Percentiles rank a stretch among this genome's conserved stretches.
Conservation (phyloP, 2,329 filamentous ascomycete species). For the Paraconiothyrium brasiliense region DNA sequence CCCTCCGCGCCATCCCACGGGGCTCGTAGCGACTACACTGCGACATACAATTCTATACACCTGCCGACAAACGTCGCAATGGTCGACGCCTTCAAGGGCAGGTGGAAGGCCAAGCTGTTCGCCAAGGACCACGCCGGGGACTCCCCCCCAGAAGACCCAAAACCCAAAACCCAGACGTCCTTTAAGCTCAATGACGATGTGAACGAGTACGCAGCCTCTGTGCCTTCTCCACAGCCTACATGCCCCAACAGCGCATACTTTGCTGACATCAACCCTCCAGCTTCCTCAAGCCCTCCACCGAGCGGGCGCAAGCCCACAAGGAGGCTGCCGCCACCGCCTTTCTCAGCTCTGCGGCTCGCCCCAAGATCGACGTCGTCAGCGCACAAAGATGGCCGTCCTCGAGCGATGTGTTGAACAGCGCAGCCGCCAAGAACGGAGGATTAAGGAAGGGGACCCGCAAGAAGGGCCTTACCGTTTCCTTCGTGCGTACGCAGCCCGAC, state of each 20-base stretch:
- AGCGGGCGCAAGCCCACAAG: conserved; percentile 49
- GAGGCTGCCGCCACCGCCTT: conserved; percentile 41
- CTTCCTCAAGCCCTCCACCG: conserved; percentile 65
- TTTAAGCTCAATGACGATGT: conserved; percentile 58
- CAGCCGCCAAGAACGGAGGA: conserved; percentile 48
- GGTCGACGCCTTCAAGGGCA: conserved; percentile 51
- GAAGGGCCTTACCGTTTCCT: conserved; percentile 78
- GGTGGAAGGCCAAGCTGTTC: conserved; percentile 63
- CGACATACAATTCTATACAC: background rate
- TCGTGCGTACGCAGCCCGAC: conserved; percentile 76
- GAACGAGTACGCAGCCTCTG: conserved; percentile 50
- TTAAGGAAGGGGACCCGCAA: conserved; percentile 55
- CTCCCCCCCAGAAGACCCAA: conserved; percentile 34
- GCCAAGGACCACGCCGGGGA: conserved; percentile 46
- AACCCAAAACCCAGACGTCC: conserved; percentile 32
- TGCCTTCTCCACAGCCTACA: background rate
- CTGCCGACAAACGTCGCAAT: conserved; percentile 29
- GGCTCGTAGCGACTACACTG: background rate
- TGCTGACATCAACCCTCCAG: conserved; percentile 5
- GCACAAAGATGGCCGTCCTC: conserved; percentile 63
- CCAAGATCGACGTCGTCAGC: conserved; percentile 59
- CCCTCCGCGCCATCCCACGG: background rate
- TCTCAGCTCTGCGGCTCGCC: conserved; percentile 37
- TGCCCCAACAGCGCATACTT: background rate
- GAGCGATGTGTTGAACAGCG: conserved; percentile 52